A percentile compares a stretch with the other conserved stretches of the same genome.
Conservation (phyloP, 805 yeast genomes). For the Sugiyamaella mastotermitis region DNA sequence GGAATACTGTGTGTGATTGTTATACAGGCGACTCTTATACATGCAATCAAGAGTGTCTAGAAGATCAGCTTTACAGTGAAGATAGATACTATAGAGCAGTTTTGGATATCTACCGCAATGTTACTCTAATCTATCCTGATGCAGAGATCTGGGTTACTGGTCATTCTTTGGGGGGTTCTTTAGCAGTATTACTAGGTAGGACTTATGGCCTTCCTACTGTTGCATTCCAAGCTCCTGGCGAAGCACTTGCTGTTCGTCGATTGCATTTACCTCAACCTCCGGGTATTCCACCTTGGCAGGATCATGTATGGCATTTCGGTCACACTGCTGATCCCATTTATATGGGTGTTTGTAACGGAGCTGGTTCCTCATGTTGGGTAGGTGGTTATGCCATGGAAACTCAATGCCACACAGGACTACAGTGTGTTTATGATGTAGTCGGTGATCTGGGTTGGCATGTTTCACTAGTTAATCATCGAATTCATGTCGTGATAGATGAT, state of each 20-base stretch:
- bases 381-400: slow-evolving; percentile 98
- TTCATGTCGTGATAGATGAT: slow-evolving; percentile 83
- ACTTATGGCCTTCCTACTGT: slow-evolving; percentile 89
- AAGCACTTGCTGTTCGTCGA: slow-evolving; percentile 71
- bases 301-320: slow-evolving; percentile 91
- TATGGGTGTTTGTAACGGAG: slow-evolving; percentile 96
- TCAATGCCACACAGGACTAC: slow-evolving; percentile 84
- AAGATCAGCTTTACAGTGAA: slow-evolving; percentile 60
- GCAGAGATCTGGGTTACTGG: slow-evolving; percentile 87
- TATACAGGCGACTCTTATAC: slow-evolving; percentile 69
- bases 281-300: slow-evolving; percentile 69
- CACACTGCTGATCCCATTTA: slow-evolving; percentile 96
- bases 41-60: slow-evolving; percentile 84
- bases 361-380: slow-evolving; percentile 77
- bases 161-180: slow-evolving; percentile 89
- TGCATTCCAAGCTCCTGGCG: slow-evolving; percentile 92
- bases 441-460: slow-evolving; percentile 88
- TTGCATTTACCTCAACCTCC: slow-evolving; percentile 92
- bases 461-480: slow-evolving; percentile 79
- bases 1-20: slow-evolving; percentile 96
- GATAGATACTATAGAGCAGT: slow-evolving; percentile 82
- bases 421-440: slow-evolving; percentile 86
- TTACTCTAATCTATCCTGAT: slow-evolving; percentile 57
- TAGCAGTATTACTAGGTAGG: slow-evolving; percentile 74
- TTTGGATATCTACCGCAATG: slow-evolving; percentile 69